These are phyloP conservation scores for Didymella exigua DNA, from an alignment of 2,329 filamentous ascomycete species.

Conservation along the genomic window DNA sequence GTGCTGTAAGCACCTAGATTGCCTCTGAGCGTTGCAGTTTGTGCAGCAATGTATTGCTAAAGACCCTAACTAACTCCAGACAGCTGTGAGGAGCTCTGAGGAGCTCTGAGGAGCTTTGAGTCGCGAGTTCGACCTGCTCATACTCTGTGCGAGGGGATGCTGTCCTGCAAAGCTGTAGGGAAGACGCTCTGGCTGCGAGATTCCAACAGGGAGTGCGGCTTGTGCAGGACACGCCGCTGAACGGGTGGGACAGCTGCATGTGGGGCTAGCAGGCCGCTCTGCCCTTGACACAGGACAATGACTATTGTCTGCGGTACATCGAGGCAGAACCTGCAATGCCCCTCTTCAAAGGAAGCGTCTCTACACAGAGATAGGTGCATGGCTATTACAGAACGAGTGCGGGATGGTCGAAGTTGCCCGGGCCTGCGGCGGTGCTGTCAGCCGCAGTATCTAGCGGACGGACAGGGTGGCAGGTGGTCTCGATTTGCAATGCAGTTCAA, in stretches of 20 bases:
- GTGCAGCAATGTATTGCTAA: neutral
- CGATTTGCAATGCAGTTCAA: constrained; percentile 3
- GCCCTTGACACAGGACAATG: constrained; percentile 5
- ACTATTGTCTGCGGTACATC: constrained; percentile 1
- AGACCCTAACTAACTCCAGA: neutral
- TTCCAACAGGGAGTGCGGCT: neutral
- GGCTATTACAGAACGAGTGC: neutral
- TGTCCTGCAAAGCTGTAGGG: no score
- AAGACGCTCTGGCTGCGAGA: no score
- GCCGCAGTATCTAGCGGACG: constrained; percentile 7
- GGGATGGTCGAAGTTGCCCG: neutral
- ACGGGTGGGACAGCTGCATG: constrained; percentile 14
- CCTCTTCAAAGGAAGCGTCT: neutral
- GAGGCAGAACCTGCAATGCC: neutral
- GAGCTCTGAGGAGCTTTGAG: no score
- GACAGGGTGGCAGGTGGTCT: constrained; percentile 2
- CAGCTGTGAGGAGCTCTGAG: neutral
- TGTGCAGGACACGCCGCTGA: constrained; percentile 11
- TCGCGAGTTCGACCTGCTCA: no score
- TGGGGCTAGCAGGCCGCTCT: constrained; percentile 7
- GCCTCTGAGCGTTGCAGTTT: neutral
- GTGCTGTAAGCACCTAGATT: neutral
- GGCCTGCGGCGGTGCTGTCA: constrained; percentile 12
- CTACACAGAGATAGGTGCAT: neutral
- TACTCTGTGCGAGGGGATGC: no score